Conservation (phyloP, 768 basidiomycete species). For the Amanita phalloides region DNA sequence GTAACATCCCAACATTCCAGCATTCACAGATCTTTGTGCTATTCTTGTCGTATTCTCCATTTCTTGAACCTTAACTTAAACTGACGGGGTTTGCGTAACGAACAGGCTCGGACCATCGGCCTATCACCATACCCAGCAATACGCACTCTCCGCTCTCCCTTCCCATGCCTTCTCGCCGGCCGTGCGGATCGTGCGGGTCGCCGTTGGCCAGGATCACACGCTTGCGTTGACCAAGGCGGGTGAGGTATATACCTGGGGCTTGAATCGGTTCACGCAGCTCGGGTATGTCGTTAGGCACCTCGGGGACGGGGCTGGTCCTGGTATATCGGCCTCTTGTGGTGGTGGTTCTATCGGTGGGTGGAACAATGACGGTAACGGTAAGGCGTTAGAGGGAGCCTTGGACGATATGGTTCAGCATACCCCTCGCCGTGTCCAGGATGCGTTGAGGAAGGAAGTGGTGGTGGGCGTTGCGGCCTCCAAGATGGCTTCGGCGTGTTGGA, state of each 20-base stretch:
- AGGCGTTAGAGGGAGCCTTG: conserved; percentile 2
- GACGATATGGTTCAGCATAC: conserved; percentile 72
- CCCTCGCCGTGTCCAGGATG: conserved; percentile 65
- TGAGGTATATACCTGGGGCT: conserved; percentile 84
- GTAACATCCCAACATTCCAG: too few species aligned
- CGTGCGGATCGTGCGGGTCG: conserved; percentile 47
- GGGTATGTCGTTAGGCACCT: conserved; percentile 59
- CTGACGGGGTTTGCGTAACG: too few species aligned
- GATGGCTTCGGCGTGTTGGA: conserved; percentile 86
- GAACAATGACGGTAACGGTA: neutral
- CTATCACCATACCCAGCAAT: conserved; percentile 50
- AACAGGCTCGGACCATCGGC: conserved; percentile 31
- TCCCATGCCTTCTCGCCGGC: conserved; percentile 27
- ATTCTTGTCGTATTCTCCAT: too few species aligned
- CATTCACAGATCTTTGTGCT: too few species aligned
- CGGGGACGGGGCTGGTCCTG: neutral
- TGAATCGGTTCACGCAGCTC: conserved; percentile 82
- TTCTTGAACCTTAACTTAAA: too few species aligned
- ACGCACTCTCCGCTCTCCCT: conserved; percentile 49
- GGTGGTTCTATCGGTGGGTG: neutral
- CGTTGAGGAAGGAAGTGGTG: conserved; percentile 70
- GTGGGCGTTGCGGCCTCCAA: conserved; percentile 81
- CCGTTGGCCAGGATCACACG: conserved; percentile 92
- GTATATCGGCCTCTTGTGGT: neutral
- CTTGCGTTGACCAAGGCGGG: conserved; percentile 73